Conservation (phyloP, 192 early-diverging fungal genomes). For the Umbelopsis sp. region DNA sequence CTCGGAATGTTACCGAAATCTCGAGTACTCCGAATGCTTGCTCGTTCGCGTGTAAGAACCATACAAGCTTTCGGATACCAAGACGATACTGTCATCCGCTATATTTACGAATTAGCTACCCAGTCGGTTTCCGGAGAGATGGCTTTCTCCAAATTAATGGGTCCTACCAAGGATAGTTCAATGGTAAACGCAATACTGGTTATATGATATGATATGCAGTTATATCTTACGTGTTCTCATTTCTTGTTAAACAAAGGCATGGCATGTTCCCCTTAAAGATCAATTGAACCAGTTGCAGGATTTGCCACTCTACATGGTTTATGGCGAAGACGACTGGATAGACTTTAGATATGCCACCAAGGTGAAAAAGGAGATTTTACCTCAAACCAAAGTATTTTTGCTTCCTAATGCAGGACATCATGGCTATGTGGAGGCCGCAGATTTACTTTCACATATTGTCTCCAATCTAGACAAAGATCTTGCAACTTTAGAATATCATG, state of each 20-base stretch:
- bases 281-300: constrained; percentile 11
- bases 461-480: constrained; percentile 6
- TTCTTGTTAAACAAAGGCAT: neutral
- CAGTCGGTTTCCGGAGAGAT: constrained; percentile 25
- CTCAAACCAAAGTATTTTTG: constrained; percentile 22
- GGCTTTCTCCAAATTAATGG: constrained; percentile 19
- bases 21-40: constrained; percentile 16
- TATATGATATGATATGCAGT: neutral
- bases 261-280: constrained; percentile 28
- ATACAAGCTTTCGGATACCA: constrained; percentile 19
- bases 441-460: constrained; percentile 4
- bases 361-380: constrained; percentile 11
- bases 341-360: constrained; percentile 19
- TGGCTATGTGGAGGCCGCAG: constrained; percentile 21
- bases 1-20: constrained; percentile 24
- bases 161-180: constrained; percentile 20
- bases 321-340: constrained; percentile 33
- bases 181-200: neutral
- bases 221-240: neutral
- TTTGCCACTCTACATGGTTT: constrained; percentile 15
- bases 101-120: constrained; percentile 23
- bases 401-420: constrained; percentile 23
- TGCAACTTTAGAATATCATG: neutral
- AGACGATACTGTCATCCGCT: constrained; percentile 23
- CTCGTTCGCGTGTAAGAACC: neutral